phyloP scores from a whole-genome alignment of 306 rosid species.

The Cicer judaicum region DNA sequence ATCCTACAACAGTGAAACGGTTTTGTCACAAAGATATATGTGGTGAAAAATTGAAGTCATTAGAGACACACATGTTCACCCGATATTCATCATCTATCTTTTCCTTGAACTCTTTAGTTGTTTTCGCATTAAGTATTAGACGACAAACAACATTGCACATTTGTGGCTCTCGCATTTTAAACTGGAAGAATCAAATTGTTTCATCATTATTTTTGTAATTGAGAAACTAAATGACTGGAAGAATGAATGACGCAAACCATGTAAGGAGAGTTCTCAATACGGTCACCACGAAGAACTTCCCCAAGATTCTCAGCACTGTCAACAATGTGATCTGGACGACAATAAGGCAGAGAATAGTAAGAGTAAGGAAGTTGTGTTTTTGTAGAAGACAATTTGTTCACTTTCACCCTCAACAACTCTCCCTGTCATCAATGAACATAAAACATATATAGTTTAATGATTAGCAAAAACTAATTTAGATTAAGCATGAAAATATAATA shows the following conservation, averaged over 20 bases:
- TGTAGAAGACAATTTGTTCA: slow-evolving; percentile 84
- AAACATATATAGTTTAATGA: not conserved
- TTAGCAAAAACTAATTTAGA: not conserved
- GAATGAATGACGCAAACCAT: slow-evolving; percentile 49
- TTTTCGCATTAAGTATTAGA: slow-evolving; percentile 60
- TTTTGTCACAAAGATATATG: slow-evolving; percentile 3
- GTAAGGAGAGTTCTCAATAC: slow-evolving; percentile 86
- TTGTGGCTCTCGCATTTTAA: slow-evolving; percentile 90
- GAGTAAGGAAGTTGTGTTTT: slow-evolving; percentile 93
- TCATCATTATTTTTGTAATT: slow-evolving; percentile 39
- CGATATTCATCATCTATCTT: slow-evolving; percentile 87
- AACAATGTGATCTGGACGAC: slow-evolving; percentile 68
- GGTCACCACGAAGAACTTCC: slow-evolving; percentile 93
- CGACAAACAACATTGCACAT: slow-evolving; percentile 80
- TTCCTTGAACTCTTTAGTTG: slow-evolving; percentile 75
- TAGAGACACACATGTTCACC: slow-evolving; percentile 75
- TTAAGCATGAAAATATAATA: slow-evolving; percentile 16
- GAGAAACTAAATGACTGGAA: slow-evolving; percentile 15
- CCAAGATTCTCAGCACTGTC: slow-evolving; percentile 98
- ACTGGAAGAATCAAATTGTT: slow-evolving; percentile 54
- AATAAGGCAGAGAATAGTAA: slow-evolving; percentile 78
- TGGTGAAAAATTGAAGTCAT: slow-evolving; percentile 13
- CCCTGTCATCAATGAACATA: slow-evolving; percentile 63
- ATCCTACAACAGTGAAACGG: slow-evolving; percentile 58
- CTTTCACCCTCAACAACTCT: slow-evolving; percentile 74